These are phyloP conservation scores for Coemansia sp. DNA, from an alignment of 192 early-diverging fungal species.

Conservation along the genomic window DNA sequence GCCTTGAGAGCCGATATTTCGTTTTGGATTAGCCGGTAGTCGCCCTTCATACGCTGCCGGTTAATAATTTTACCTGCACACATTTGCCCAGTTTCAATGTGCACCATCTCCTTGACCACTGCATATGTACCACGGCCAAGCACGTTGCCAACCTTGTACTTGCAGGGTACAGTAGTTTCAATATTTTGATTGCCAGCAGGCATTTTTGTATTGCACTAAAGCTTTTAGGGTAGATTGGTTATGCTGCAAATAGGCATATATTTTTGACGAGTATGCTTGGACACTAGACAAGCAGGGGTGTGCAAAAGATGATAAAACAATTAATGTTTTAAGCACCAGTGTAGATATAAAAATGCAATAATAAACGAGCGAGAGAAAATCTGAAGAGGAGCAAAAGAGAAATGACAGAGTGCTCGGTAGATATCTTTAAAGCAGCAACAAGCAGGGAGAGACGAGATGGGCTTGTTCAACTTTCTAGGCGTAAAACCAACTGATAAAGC, in stretches of 20 bases:
- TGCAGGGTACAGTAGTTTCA: constrained; percentile 27
- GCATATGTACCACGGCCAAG: constrained; percentile 50
- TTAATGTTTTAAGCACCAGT: neutral
- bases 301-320: neutral
- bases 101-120: constrained; percentile 51
- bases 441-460: no score
- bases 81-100: constrained; percentile 64
- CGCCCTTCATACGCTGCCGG: constrained; percentile 69
- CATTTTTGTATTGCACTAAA: neutral
- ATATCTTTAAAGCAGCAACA: neutral
- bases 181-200: neutral
- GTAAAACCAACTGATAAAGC: neutral
- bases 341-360: neutral
- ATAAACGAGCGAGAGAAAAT: neutral
- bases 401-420: neutral
- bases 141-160: constrained; percentile 36
- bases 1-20: constrained; percentile 71
- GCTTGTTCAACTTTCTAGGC: no score
- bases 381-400: neutral
- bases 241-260: neutral
- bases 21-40: constrained; percentile 67
- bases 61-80: constrained; percentile 84
- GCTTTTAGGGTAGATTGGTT: neutral
- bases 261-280: neutral
- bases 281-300: neutral